These are phyloP conservation scores for Kodamaea suecica DNA, from an alignment of 1,139 yeast genomes.

Conservation along the genomic window DNA sequence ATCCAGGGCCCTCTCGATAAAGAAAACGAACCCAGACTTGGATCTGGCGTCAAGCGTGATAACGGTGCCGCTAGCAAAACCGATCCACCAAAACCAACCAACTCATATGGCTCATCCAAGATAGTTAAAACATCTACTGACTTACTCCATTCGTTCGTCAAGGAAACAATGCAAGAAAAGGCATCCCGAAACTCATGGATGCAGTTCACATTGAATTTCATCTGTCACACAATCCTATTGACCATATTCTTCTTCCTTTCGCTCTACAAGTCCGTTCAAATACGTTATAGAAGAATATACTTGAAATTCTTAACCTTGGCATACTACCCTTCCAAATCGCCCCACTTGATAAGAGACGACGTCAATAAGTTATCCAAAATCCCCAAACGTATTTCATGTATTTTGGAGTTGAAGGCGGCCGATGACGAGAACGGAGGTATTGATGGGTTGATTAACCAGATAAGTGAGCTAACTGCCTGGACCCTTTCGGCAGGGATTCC, in stretches of 20 bases:
- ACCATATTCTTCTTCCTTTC: conserved; percentile 55
- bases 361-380: conserved; percentile 67
- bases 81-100: neutral
- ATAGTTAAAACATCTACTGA: neutral
- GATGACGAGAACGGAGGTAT: conserved; percentile 87
- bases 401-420: conserved; percentile 66
- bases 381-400: conserved; percentile 73
- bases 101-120: neutral
- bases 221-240: conserved; percentile 45
- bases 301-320: conserved; percentile 61
- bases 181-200: conserved; percentile 3
- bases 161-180: neutral
- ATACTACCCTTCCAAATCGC: conserved; percentile 79
- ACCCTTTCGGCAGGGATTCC: conserved; percentile 79
- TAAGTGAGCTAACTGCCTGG: conserved; percentile 84
- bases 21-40: too few relatives aligned
- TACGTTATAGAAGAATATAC: conserved; percentile 50
- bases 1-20: too few relatives aligned
- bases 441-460: conserved; percentile 74
- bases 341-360: conserved; percentile 83
- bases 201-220: conserved; percentile 12
- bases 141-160: neutral
- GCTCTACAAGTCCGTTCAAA: conserved; percentile 51
- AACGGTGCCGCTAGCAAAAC: neutral
- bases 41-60: neutral